A percentile compares a stretch with the other conserved stretches of the same genome.
Conservation (phyloP, 768 basidiomycete species). For the Glaciozyma antarctica region DNA sequence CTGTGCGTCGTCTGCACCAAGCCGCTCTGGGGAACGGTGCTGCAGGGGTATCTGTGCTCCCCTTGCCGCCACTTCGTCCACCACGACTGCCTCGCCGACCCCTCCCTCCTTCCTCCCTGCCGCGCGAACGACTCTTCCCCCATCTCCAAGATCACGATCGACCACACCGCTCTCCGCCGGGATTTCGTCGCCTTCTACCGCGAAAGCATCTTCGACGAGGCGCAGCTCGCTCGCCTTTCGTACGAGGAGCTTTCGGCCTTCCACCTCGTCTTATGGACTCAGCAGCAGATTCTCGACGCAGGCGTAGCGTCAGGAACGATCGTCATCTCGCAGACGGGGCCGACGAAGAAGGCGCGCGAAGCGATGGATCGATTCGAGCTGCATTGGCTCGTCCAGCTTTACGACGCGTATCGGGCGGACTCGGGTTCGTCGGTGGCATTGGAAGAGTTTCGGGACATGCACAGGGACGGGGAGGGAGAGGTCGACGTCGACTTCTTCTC, state of each 20-base stretch:
- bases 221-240: constrained; percentile 46
- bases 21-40: constrained; percentile 63
- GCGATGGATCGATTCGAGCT: constrained; percentile 54
- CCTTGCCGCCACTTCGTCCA: constrained; percentile 58
- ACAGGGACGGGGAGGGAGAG: background rate
- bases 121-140: constrained; percentile 38
- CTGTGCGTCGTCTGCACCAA: constrained; percentile 57
- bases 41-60: constrained; percentile 57
- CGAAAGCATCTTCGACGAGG: constrained; percentile 43
- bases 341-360: constrained; percentile 36
- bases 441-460: constrained; percentile 43
- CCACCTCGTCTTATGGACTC: constrained; percentile 54
- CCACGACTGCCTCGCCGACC: constrained; percentile 43
- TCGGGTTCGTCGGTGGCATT: constrained; percentile 45
- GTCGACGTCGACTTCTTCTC: background rate
- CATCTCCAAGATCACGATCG: constrained; percentile 48
- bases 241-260: constrained; percentile 64
- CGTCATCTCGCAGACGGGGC: constrained; percentile 43
- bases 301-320: constrained; percentile 61
- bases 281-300: constrained; percentile 57
- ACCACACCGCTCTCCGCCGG: constrained; percentile 49
- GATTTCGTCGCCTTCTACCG: constrained; percentile 52
- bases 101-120: constrained; percentile 34
- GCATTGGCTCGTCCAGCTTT: constrained; percentile 48
- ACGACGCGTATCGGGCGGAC: constrained; percentile 43